phyloP scores from a whole-genome alignment of 2,329 filamentous ascomycete species.

The Ophiocordyceps camponoti-leonardi region DNA sequence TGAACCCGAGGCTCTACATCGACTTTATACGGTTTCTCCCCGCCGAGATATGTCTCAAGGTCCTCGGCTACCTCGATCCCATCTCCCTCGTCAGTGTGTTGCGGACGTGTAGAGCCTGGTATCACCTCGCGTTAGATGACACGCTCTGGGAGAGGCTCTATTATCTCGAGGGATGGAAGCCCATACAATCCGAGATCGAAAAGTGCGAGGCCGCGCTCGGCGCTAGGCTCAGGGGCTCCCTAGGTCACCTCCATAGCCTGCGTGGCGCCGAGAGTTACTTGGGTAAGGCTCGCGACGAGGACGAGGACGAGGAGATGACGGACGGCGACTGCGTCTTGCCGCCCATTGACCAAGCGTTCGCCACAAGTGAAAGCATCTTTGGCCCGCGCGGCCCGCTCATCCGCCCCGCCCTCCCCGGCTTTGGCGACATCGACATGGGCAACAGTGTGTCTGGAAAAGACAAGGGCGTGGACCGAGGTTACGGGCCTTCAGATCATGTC shows the following conservation, averaged over 20 bases:
- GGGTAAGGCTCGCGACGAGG: conserved; percentile 30
- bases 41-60: conserved; percentile 76
- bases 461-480: conserved; percentile 12
- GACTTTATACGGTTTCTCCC: conserved; percentile 79
- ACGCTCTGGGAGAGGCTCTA: conserved; percentile 79
- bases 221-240: conserved; percentile 19
- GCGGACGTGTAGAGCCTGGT: conserved; percentile 66
- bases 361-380: conserved; percentile 14
- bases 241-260: conserved; percentile 23
- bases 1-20: conserved; percentile 76
- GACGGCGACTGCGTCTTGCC: conserved; percentile 15
- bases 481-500: conserved; percentile 9
- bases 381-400: conserved; percentile 13
- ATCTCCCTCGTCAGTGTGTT: conserved; percentile 65
- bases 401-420: conserved; percentile 7
- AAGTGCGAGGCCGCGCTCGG: conserved; percentile 47
- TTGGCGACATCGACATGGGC: conserved; percentile 15
- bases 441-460: conserved; percentile 9
- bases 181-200: conserved; percentile 46
- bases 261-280: conserved; percentile 35
- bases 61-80: conserved; percentile 74
- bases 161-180: conserved; percentile 70
- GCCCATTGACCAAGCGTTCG: conserved; percentile 8
- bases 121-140: conserved; percentile 62
- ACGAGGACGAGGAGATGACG: conserved; percentile 31